Evolutionary conservation across 163 green algal species (phyloP), one percentile per base, ranked within the genome.

Genomic region (Scenedesmus sp.): DNA sequence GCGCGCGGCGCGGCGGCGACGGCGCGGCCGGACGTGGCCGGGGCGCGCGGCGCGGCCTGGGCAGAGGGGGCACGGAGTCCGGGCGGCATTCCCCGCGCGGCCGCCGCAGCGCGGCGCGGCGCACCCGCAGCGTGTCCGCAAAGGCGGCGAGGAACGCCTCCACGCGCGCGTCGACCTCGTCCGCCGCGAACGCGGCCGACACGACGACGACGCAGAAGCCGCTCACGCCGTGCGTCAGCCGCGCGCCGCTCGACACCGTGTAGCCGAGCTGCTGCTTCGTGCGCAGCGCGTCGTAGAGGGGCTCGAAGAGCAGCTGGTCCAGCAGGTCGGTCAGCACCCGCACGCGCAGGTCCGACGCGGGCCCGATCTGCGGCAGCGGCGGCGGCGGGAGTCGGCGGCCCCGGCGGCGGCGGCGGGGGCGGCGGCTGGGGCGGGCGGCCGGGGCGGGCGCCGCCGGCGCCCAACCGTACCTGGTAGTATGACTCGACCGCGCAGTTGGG

Each of bases 191-290:
- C 29, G 47, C 82, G 18, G 86, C 83, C 54, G 84, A 91, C 39
- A 94, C 84, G 6, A 98, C 87, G n/a, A 87, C 72, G 14, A 97
- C 72, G 47, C 82, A 91, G 58, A 98, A 95, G 54, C 93, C 94
- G 31, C 95, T 81, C 58, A 97, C 85, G 57, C 91, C 90, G 58
- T 94, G 85, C 1, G 95, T 98, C 44, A 94, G 84, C 2, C 95
- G 87, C n/a, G 88, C 74, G 22, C 93, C 91, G 64, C 79, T 87
- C 79, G 92, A 84, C 75, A 98, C 95, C 9, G 70, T 89, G 85
- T 98, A 98, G 13, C 95, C 95, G 74, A 98, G 91, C 88, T 98
- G 86, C 90, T 98, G 87, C 87, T 97, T 93, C 60, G 95, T 98
- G 51, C 94, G 86, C 63, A 98, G 90, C 53, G 73, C 83, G 86